These are phyloP conservation scores for Exophiala phaeomuriformis DNA, from an alignment of 2,329 filamentous ascomycete species.

Conservation along the genomic window DNA sequence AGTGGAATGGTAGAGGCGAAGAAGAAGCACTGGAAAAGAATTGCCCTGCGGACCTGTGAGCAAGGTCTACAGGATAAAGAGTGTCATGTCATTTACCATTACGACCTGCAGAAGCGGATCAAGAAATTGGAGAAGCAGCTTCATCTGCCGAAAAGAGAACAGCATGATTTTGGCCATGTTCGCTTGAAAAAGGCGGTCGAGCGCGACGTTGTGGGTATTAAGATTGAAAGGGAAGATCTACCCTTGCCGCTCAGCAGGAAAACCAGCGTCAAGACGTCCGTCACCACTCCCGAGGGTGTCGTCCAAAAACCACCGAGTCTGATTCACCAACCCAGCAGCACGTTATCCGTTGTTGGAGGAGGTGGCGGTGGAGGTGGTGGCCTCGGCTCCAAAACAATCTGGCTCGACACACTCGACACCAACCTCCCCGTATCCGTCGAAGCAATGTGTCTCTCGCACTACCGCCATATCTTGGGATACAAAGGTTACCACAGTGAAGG, in stretches of 20 bases:
- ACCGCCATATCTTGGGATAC: conserved; percentile 68
- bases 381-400: conserved; percentile 62
- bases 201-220: conserved; percentile 67
- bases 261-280: conserved; percentile 12
- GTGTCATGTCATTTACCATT: conserved; percentile 87
- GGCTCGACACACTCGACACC: conserved; percentile 69
- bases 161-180: conserved; percentile 90
- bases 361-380: conserved; percentile 19
- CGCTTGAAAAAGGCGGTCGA: conserved; percentile 67
- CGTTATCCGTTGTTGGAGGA: too few species aligned
- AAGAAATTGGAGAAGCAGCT: conserved; percentile 80
- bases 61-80: conserved; percentile 76
- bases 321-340: conserved; percentile 14
- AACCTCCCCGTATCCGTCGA: conserved; percentile 78
- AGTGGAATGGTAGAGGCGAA: conserved; percentile 51
- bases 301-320: conserved; percentile 8
- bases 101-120: conserved; percentile 90
- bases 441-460: conserved; percentile 84
- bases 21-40: conserved; percentile 74
- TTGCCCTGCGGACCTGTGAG: conserved; percentile 75
- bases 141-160: conserved; percentile 72
- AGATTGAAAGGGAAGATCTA: conserved; percentile 56
- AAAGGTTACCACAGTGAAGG: conserved; percentile 94
- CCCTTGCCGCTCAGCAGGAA: conserved; percentile 20
- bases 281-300: not conserved